phyloP scores from a whole-genome alignment of 2,329 filamentous ascomycete species.

The Aspergillus sp. region DNA sequence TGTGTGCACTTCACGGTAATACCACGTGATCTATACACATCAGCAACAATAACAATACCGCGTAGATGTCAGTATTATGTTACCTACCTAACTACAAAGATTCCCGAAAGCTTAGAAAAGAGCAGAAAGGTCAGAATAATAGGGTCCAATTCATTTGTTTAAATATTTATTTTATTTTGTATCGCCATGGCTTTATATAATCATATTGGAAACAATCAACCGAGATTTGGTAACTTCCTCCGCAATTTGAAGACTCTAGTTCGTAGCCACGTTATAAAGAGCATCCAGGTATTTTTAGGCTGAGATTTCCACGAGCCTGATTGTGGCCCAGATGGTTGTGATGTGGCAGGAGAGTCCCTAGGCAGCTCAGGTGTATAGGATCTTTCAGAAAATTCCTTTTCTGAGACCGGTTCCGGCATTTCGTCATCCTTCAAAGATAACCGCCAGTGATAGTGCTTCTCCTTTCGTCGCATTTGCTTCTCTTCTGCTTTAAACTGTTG shows the following conservation, averaged over 20 bases:
- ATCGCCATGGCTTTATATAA: too few relatives aligned
- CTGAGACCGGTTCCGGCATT: constrained; percentile 4
- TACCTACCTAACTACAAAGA: too few relatives aligned
- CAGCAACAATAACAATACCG: too few relatives aligned
- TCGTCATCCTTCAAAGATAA: constrained; percentile 17
- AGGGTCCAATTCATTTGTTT: too few relatives aligned
- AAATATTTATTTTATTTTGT: too few relatives aligned
- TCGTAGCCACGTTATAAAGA: constrained; percentile 54
- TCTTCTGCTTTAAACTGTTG: constrained; percentile 46
- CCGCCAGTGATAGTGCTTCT: constrained; percentile 28
- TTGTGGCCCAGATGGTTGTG: constrained; percentile 5
- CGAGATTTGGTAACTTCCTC: constrained; percentile 26
- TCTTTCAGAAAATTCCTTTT: constrained; percentile 19
- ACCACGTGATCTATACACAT: constrained; percentile 4
- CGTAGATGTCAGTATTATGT: too few relatives aligned
- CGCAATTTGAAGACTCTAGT: constrained; percentile 51
- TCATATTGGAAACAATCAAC: constrained; percentile 8
- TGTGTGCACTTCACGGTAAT: constrained; percentile 16
- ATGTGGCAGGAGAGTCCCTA: constrained; percentile 2
- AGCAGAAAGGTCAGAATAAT: neutral
- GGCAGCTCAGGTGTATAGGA: constrained; percentile 1
- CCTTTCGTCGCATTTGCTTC: constrained; percentile 38
- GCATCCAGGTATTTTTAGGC: constrained; percentile 43
- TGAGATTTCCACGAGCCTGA: constrained; percentile 26
- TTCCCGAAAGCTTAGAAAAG: constrained; percentile 1